Conservation (phyloP, 2,329 filamentous ascomycete species). For the Monosporascus sp. region DNA sequence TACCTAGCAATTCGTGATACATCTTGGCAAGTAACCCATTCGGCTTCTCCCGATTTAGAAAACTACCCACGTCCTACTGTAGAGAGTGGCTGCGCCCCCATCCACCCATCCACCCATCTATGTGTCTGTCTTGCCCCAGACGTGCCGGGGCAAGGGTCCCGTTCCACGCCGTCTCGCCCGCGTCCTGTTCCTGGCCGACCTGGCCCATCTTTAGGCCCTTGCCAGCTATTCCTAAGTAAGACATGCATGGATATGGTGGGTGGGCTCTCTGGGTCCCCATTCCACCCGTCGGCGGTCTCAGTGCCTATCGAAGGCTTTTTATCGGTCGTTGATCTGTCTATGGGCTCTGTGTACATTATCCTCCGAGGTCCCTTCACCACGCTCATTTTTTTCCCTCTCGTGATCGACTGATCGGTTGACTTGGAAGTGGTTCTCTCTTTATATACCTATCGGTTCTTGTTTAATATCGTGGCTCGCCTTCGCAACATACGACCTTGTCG, state of each 20-base stretch:
- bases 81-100: constrained; percentile 22
- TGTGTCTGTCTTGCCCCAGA: constrained; percentile 40
- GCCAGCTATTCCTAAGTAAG: constrained; percentile 46
- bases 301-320: constrained; percentile 36
- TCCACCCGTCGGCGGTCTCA: constrained; percentile 28
- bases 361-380: constrained; percentile 28
- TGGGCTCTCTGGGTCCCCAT: constrained; percentile 29
- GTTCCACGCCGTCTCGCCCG: constrained; percentile 23
- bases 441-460: constrained; percentile 29
- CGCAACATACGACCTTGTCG: constrained; percentile 25
- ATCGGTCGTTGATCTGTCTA: constrained; percentile 37
- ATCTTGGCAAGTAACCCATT: constrained; percentile 5
- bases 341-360: constrained; percentile 27
- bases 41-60: constrained; percentile 27
- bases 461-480: constrained; percentile 28
- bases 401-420: constrained; percentile 30
- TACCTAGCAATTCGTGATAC: constrained; percentile 20
- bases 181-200: constrained; percentile 25
- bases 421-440: constrained; percentile 26
- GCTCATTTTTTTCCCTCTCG: constrained; percentile 25
- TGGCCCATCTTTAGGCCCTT: constrained; percentile 28
- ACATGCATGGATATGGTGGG: constrained; percentile 37
- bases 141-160: constrained; percentile 28
- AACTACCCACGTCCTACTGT: constrained; percentile 13
- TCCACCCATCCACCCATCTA: constrained; percentile 30